phyloP scores from a whole-genome alignment of 2,329 filamentous ascomycete genomes.

The Pyrenochaeta sp. region DNA sequence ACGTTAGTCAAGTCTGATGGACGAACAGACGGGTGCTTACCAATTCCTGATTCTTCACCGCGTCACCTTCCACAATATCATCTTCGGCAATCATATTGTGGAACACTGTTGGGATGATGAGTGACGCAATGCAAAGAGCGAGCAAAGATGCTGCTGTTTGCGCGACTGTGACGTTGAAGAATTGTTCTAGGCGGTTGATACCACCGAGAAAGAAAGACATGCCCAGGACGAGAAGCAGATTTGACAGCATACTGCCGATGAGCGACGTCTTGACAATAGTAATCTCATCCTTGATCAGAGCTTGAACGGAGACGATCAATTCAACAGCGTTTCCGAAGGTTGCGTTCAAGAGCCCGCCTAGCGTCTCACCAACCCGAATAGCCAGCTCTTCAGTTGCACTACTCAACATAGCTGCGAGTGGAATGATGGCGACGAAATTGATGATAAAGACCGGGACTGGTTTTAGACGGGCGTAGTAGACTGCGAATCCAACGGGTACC shows the following conservation, averaged over 20 bases:
- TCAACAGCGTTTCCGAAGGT: conserved; percentile 93
- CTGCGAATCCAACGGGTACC: conserved; percentile 78
- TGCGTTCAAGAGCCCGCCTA: conserved; percentile 89
- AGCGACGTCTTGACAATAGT: conserved; percentile 92
- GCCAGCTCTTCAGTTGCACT: conserved; percentile 93
- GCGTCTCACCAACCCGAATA: conserved; percentile 76
- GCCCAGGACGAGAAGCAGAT: conserved; percentile 85
- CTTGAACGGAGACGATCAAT: conserved; percentile 87
- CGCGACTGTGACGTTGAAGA: conserved; percentile 91
- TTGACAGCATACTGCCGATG: conserved; percentile 90
- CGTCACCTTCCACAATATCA: conserved; percentile 25
- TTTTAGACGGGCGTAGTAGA: conserved; percentile 66
- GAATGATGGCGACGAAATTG: conserved; percentile 94
- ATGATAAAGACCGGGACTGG: conserved; percentile 72
- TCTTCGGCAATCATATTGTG: conserved; percentile 46
- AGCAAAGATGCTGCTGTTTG: conserved; percentile 87
- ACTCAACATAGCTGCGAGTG: conserved; percentile 83
- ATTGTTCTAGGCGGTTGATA: conserved; percentile 79
- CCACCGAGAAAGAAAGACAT: conserved; percentile 94
- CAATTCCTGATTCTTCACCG: conserved; percentile 41
- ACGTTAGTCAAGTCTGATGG: neutral
- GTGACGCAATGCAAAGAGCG: conserved; percentile 77
- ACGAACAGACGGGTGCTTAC: neutral
- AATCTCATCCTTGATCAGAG: conserved; percentile 75
- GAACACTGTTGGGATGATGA: conserved; percentile 92